phyloP scores from a whole-genome alignment of 768 basidiomycete species.

The Boletus bicolor region DNA sequence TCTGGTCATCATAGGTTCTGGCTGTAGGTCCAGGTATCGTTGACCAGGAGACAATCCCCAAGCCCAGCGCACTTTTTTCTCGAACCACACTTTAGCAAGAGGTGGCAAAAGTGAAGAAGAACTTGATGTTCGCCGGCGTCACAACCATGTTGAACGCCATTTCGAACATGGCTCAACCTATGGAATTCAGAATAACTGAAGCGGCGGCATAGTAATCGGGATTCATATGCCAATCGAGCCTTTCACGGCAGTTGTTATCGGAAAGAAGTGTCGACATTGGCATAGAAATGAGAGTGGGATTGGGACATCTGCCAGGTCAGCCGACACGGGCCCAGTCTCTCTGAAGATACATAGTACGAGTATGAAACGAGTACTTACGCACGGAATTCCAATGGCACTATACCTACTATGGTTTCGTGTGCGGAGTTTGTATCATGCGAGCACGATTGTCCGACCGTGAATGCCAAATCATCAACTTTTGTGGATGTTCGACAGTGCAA shows the following conservation, averaged over 20 bases:
- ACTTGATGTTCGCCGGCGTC: neutral
- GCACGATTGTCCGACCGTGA: no score
- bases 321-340: no score
- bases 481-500: no score
- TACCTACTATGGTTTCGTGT: no score
- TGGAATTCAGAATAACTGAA: constrained; percentile 18
- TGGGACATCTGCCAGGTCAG: neutral
- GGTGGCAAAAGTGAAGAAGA: neutral
- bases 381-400: no score
- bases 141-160: constrained; percentile 3
- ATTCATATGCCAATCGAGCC: neutral
- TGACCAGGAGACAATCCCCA: neutral
- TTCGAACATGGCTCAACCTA: neutral
- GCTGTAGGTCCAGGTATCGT: neutral
- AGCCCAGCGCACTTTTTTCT: neutral
- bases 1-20: constrained; percentile 11
- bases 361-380: no score
- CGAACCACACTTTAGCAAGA: neutral
- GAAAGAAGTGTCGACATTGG: neutral
- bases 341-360: no score
- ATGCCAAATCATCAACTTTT: no score
- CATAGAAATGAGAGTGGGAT: neutral
- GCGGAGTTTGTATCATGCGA: no score
- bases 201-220: neutral
- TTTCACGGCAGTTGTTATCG: no score